Conservation (phyloP, 2,329 filamentous ascomycete species). For the Alternaria angustiovoidea region DNA sequence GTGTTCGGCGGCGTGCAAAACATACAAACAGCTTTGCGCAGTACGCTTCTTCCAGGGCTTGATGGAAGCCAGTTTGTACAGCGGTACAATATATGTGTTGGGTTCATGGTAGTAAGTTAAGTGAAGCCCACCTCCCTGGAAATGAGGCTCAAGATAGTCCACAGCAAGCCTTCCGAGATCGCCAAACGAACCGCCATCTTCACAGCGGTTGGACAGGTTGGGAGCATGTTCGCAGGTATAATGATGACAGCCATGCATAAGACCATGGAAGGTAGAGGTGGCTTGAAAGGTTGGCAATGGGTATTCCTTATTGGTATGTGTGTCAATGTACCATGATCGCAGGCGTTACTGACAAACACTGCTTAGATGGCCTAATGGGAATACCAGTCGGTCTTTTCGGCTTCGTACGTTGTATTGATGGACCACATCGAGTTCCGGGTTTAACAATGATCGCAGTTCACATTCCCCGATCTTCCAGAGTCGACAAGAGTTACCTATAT, state of each 20-base stretch:
- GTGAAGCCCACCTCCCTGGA: neutral
- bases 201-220: slow-evolving; percentile 31
- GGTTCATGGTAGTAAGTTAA: slow-evolving; percentile 40
- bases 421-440: neutral
- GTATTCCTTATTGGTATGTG: slow-evolving; percentile 32
- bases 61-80: slow-evolving; percentile 32
- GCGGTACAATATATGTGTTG: slow-evolving; percentile 34
- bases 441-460: slow-evolving; percentile 17
- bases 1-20: slow-evolving; percentile 35
- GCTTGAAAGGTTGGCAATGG: slow-evolving; percentile 37
- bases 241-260: slow-evolving; percentile 40
- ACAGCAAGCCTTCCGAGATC: slow-evolving; percentile 33
- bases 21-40: slow-evolving; percentile 28
- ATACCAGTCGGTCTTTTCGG: slow-evolving; percentile 33
- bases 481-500: slow-evolving; percentile 20
- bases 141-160: neutral
- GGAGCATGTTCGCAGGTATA: slow-evolving; percentile 38
- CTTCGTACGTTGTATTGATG: slow-evolving; percentile 17
- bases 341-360: slow-evolving; percentile 1
- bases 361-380: slow-evolving; percentile 32
- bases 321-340: neutral
- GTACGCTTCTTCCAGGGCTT: slow-evolving; percentile 36
- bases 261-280: slow-evolving; percentile 28
- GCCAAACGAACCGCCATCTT: slow-evolving; percentile 38
- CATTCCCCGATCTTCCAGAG: slow-evolving; percentile 35